These are phyloP conservation scores for Passiflora organensis DNA, from an alignment of 345 rosid genomes.

Conservation along the genomic window DNA sequence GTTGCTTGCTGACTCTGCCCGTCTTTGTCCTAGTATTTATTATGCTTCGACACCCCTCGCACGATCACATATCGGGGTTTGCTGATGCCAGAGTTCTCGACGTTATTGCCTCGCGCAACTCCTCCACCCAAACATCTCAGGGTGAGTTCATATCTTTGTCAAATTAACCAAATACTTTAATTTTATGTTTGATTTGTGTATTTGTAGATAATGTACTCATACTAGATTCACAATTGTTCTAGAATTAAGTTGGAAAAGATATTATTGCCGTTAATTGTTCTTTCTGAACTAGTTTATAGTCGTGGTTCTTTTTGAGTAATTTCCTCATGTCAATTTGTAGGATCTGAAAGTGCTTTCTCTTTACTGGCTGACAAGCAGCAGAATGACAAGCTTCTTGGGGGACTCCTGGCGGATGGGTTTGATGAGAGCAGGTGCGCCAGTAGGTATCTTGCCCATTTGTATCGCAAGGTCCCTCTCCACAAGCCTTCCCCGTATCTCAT, in stretches of 20 bases:
- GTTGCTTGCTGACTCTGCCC: conserved; percentile 8
- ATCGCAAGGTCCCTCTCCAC: conserved; percentile 13
- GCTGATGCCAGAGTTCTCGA: conserved; percentile 25
- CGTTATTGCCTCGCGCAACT: background rate
- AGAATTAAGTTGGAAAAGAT: no score
- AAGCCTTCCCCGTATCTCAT: conserved; percentile 27
- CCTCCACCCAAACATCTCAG: background rate
- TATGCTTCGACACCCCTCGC: conserved; percentile 11
- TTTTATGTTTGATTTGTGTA: no score
- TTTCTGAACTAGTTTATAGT: no score
- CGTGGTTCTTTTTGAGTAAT: no score
- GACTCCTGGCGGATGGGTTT: conserved; percentile 24
- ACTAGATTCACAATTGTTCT: no score
- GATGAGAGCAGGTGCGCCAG: conserved; percentile 21
- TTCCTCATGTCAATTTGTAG: background rate
- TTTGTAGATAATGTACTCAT: no score
- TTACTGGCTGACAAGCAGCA: background rate
- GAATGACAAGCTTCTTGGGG: conserved; percentile 19
- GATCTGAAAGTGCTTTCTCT: background rate
- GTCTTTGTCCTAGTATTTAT: conserved; percentile 11
- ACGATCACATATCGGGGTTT: conserved; percentile 19
- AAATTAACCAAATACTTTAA: no score
- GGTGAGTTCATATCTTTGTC: background rate
- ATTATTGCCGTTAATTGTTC: no score
- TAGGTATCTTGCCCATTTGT: conserved; percentile 14